Evolutionary conservation across 768 basidiomycete species (phyloP), one percentile per base, ranked within the genome.

Genomic region (Collybia nuda): DNA sequence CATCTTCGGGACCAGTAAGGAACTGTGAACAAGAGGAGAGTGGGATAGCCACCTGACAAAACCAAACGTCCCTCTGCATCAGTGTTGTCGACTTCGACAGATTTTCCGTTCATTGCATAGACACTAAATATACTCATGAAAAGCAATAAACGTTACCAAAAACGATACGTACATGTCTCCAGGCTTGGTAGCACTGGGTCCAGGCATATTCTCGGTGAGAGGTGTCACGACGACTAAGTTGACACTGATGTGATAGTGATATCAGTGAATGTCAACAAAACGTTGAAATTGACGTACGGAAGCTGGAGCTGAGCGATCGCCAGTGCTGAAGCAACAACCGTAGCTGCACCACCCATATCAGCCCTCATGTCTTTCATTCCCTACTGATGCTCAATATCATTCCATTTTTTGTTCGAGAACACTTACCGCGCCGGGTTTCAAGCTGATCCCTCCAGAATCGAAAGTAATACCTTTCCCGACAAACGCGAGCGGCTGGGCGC

Each of bases 391-490:
- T 32, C 9, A 32, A 11, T 14, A 2, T 32, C 9, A 32, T 11
- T 32, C 14, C 9, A 11, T 11, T 11, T 11, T 3, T 4, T 9
- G 3, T 11, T 6, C 12, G 32, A 32, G 7, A 11, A 6, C 6
- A 74, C 81, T 59, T 53, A 85, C 89, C 28, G 77, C 76, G 28
- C 76, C 62, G n/a, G 88, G 82, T 68, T 94, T 94, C 66, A 95
- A 69, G 52, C 86, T 88, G 66, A 93, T 93, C 57, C 90, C 90
- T 75, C 91, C 91, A 2, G 84, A 83, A 66, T 95, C 91, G 56
- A 94, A 95, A 14, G 91, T 93, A 62, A 94, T 85, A 53, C 92
- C 92, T 64, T 94, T 93, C 28, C 92, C 92, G 29, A 94, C 89
- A 52, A 91, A 76, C 2, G 82, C 86, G 12, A 90, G 72, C 2